Percentiles rank a stretch among this genome's conserved stretches.
phyloP scores from a whole-genome alignment of 2,329 filamentous ascomycete species.

The Aspergillus ochraceus region DNA sequence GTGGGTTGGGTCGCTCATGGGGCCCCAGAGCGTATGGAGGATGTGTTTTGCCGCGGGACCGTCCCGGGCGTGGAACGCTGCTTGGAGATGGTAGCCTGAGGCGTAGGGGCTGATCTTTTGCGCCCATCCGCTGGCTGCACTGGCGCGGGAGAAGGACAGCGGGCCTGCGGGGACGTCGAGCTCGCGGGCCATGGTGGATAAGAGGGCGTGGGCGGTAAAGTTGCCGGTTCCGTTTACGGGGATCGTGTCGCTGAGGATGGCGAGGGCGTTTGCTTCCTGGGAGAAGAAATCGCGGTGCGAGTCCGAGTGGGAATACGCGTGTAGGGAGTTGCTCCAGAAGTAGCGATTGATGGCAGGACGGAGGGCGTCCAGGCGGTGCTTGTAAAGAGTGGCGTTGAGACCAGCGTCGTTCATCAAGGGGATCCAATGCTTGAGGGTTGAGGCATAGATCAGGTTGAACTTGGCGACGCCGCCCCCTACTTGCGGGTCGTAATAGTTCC shows the following conservation, averaged over 20 bases:
- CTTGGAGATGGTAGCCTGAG: slow-evolving; percentile 15
- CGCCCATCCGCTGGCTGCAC: slow-evolving; percentile 7
- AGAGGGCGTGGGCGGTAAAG: background rate
- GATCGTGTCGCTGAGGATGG: slow-evolving; percentile 10
- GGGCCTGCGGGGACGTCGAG: slow-evolving; percentile 10
- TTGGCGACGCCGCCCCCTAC: slow-evolving; percentile 9
- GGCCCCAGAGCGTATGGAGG: slow-evolving; percentile 11
- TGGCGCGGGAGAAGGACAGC: slow-evolving; percentile 15
- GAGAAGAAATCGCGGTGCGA: slow-evolving; percentile 11
- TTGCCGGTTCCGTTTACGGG: background rate
- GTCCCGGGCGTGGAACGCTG: slow-evolving; percentile 11
- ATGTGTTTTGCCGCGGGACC: slow-evolving; percentile 1
- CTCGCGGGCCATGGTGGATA: slow-evolving; percentile 10
- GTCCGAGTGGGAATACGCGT: slow-evolving; percentile 13
- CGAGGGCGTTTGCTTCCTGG: slow-evolving; percentile 16
- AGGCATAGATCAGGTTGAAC: slow-evolving; percentile 16
- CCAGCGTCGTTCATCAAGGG: slow-evolving; percentile 5
- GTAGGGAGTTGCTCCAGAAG: slow-evolving; percentile 11
- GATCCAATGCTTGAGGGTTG: slow-evolving; percentile 11
- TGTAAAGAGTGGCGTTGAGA: slow-evolving; percentile 7
- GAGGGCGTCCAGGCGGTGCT: slow-evolving; percentile 2
- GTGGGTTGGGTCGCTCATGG: slow-evolving; percentile 10
- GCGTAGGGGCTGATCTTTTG: slow-evolving; percentile 14
- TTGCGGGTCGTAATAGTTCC: slow-evolving; percentile 16
- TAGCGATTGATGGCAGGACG: slow-evolving; percentile 9